Evolutionary conservation across 495 filamentous ascomycete species (phyloP), one percentile per base, ranked within the genome.

Genomic region (Penicillium flavigenum): DNA sequence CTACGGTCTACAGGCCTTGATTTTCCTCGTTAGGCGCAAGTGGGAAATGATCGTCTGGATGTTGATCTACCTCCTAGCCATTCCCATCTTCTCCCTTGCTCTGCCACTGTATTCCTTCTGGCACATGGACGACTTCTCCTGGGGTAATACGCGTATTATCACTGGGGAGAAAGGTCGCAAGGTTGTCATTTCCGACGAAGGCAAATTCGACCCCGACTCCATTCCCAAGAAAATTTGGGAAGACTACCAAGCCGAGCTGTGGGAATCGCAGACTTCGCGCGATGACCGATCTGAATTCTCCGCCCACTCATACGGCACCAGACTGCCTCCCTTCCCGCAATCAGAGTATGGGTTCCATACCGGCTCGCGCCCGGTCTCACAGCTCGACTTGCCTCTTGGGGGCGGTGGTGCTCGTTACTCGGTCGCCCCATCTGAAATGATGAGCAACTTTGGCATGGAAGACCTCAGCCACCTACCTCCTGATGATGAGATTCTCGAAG

Each of bases 11-110:
- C 94, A 99, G 66, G 93, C 90, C 22, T 86, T 99, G 68, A 96
- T 99, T 67, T 99, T 99, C 79, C 94, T 97, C 68, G 63, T 96
- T 51, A 85, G 89, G 48, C 87, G 94, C 60, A 96, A 96, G 77
- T 99, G 94, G 94, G 91, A 99, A 69, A 96, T 96, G 90, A 87
- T 99, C 59, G 94, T 92, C 16, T 99, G 94, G 94, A 96, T 99
- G 92, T 74, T 99, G 59, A 84, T 99, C 51, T 99, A 99, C 73
- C 79, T 99, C 46, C 63, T 94, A 24, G 95, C 94, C 51, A 86
- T 96, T 53, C 94, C 94, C 12, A 84, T 99, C 60, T 98, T 96
- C 82, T 85, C 90, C 29, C 88, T 96, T 59, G 92, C 84, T 50
- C 80, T 99, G 8, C 94, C 94, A 1, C 81, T 99, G 6, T 99